Conservation (phyloP, 495 filamentous ascomycete genomes). For the Barbatosphaeria neglecta region DNA sequence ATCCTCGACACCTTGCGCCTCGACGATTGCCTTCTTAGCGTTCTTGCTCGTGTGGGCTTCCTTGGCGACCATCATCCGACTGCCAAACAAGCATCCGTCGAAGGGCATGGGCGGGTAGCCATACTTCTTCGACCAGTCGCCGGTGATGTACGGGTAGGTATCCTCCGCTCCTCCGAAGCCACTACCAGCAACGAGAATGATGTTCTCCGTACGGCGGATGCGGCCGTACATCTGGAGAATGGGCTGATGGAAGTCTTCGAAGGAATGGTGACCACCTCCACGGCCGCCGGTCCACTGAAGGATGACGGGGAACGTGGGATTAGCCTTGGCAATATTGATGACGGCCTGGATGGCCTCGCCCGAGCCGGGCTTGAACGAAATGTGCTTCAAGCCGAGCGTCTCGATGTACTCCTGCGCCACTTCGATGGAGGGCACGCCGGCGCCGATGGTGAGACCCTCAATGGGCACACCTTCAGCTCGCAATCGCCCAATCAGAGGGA, state of each 20-base stretch:
- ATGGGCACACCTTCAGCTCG: conserved; percentile 83
- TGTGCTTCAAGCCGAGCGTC: conserved; percentile 88
- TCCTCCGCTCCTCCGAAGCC: conserved; percentile 87
- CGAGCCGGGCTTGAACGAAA: conserved; percentile 90
- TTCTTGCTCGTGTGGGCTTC: conserved; percentile 88
- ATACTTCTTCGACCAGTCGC: conserved; percentile 71
- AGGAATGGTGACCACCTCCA: conserved; percentile 90
- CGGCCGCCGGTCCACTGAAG: conserved; percentile 92
- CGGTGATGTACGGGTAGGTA: conserved; percentile 87
- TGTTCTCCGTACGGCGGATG: conserved; percentile 70
- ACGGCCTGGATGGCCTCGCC: conserved; percentile 79
- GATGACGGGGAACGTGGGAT: conserved; percentile 80
- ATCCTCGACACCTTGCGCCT: conserved; percentile 81
- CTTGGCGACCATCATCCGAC: conserved; percentile 88
- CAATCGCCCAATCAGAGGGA: conserved; percentile 75
- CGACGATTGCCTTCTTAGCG: conserved; percentile 90
- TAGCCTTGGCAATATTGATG: conserved; percentile 85
- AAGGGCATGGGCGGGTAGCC: conserved; percentile 91
- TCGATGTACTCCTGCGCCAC: conserved; percentile 90
- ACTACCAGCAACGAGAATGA: conserved; percentile 81
- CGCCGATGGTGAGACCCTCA: conserved; percentile 88
- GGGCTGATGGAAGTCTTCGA: conserved; percentile 88
- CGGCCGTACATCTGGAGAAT: conserved; percentile 85
- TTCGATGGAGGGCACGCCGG: conserved; percentile 87
- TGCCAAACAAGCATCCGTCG: conserved; percentile 82